Conservation (phyloP, 1,139 yeast species). For the Geotrichum reessii region DNA sequence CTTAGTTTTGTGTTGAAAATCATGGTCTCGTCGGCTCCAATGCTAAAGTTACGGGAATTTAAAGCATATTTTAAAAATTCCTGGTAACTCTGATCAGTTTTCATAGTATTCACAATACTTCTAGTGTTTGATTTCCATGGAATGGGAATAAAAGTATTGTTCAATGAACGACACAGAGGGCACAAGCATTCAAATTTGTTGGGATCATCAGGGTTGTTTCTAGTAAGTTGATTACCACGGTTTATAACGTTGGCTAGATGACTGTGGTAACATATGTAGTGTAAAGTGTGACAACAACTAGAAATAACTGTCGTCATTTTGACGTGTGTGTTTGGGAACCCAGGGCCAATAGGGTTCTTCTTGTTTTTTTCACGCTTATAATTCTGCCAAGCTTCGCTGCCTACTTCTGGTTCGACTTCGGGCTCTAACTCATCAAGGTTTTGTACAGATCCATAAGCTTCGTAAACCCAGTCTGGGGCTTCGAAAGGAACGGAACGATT, state of each 20-base stretch:
- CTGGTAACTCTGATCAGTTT: slow-evolving; percentile 1
- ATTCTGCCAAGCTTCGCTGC: slow-evolving; percentile 37
- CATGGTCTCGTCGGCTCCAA: not conserved
- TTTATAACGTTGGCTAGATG: slow-evolving; percentile 51
- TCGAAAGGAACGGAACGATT: slow-evolving; percentile 61
- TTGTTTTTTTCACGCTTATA: slow-evolving; percentile 39
- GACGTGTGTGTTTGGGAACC: slow-evolving; percentile 46
- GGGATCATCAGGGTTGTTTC: slow-evolving; percentile 73
- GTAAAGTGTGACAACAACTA: slow-evolving; percentile 95
- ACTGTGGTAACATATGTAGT: slow-evolving; percentile 66
- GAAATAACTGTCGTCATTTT: slow-evolving; percentile 50
- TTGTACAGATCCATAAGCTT: slow-evolving; percentile 52
- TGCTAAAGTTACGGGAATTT: not conserved
- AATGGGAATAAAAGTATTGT: slow-evolving; percentile 77
- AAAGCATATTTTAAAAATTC: slow-evolving; percentile 6
- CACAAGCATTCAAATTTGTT: slow-evolving; percentile 73
- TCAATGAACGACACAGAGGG: slow-evolving; percentile 84
- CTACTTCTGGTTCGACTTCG: slow-evolving; percentile 31
- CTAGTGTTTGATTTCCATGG: slow-evolving; percentile 39
- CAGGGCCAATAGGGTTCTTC: slow-evolving; percentile 59
- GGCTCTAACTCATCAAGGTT: slow-evolving; percentile 42
- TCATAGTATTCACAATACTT: slow-evolving; percentile 21
- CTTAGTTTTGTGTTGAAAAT: not conserved
- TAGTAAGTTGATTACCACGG: slow-evolving; percentile 64
- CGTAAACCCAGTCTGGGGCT: slow-evolving; percentile 59